Percentiles rank a stretch among this genome's conserved stretches.
Evolutionary conservation across 2,329 filamentous ascomycete genomes (phyloP).

Genomic region (Botrytis tulipae): DNA sequence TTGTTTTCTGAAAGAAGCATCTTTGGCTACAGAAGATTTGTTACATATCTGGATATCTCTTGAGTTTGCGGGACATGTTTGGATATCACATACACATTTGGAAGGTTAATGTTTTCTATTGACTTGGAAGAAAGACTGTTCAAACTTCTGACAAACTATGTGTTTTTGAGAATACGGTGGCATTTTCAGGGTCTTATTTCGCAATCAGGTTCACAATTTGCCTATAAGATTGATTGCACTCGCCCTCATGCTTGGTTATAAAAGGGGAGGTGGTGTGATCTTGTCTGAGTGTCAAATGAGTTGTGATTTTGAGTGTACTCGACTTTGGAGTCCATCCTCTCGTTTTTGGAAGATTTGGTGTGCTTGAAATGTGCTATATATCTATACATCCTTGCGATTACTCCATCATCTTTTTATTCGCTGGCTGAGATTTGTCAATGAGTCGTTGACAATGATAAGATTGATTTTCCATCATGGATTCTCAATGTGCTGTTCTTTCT

Average conservation of each 20-base stretch:
- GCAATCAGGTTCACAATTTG: not conserved
- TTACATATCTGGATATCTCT: not conserved
- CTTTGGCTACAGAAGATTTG: not conserved
- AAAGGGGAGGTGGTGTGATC: not conserved
- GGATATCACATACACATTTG: too few species aligned
- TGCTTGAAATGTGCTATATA: not conserved
- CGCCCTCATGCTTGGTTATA: not conserved
- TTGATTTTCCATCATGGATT: rapidly evolving
- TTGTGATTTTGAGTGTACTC: not conserved
- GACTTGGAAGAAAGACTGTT: too few species aligned
- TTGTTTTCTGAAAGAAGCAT: not conserved
- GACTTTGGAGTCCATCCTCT: not conserved
- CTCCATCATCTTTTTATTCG: not conserved
- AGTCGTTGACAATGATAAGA: not conserved
- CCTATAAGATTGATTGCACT: not conserved
- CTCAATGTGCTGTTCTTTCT: not conserved
- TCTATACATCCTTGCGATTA: not conserved
- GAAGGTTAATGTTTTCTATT: not conserved
- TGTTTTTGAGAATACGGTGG: too few species aligned
- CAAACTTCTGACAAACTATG: rapidly evolving
- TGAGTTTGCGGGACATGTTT: not conserved
- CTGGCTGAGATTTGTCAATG: not conserved
- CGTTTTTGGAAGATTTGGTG: not conserved
- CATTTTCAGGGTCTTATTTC: too few species aligned
- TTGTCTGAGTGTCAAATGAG: not conserved